Evolutionary conservation across 805 yeast genomes (phyloP), one percentile per base, ranked within the genome.

Genomic region (Jamesozyma hellenica): DNA sequence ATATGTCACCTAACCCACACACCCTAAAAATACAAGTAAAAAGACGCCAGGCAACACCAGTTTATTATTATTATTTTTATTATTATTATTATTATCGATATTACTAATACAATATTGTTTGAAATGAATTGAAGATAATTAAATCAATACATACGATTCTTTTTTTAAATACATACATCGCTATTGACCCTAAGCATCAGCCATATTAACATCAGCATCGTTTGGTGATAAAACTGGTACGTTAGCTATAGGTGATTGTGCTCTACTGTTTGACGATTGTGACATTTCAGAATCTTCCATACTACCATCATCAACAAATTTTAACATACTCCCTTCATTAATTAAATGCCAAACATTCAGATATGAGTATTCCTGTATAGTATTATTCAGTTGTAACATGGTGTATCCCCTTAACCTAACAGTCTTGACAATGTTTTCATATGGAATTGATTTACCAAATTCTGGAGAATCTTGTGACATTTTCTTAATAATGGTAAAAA

Each of bases 391-490:
- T 56, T 86, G 86, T 46, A 78, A 74, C 52, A 79, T 79, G 0
- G 95, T 86, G 63, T 74, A 90, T 4, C 96, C 96, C 63, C 82
- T 80, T 28, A 83, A 81, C 31, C 85, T 65, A 26, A 82, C 77
- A 4, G 82, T 68, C 45, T 77, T 77, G 46, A 73, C 72, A 44
- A 88, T 68, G 11, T 61, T 36, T 58, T 66, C 71, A 74, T 61
- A 32, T 28, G 70, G 60, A 51, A 71, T 45, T 7, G 63, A 52
- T 30, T 52, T 55, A 21, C 36, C 42, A n/a, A 58, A 53, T 28
- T 51, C 55, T 13, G 38, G 37, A 38, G 60, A 64, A 32, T 62
- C 62, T 39, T 63, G 61, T 1, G 78, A 77, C 60, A 78, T 62
- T 35, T 69, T 70, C 48, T 79, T 75, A 48, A 88, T 77, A 48